These are phyloP conservation scores for Lablab purpureus DNA, from an alignment of 306 rosid genomes.

Conservation along the genomic window DNA sequence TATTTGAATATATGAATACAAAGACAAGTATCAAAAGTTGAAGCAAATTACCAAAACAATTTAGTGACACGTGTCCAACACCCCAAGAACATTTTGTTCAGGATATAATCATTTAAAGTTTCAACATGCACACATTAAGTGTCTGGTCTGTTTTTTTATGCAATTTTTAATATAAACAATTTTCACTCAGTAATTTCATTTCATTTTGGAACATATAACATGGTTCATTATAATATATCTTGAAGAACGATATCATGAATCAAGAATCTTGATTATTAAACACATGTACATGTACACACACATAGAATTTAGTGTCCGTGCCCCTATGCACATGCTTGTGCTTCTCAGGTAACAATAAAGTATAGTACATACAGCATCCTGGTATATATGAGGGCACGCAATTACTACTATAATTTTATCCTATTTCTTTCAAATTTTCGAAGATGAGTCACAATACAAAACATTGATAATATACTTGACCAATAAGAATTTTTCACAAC, in stretches of 20 bases:
- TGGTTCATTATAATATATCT: neutral
- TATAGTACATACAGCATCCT: neutral
- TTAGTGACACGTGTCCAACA: no score
- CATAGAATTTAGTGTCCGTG: conserved; percentile 7
- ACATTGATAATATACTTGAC: neutral
- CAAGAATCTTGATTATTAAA: neutral
- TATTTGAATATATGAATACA: no score
- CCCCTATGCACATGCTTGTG: neutral
- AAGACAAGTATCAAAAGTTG: no score
- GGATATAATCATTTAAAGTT: no score
- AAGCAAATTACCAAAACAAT: no score
- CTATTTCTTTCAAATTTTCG: neutral
- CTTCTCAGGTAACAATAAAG: neutral
- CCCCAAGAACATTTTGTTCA: no score
- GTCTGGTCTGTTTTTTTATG: no score
- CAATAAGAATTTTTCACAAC: neutral
- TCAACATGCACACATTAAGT: no score
- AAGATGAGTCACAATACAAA: neutral
- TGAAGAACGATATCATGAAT: conserved; percentile 18
- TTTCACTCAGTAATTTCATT: no score
- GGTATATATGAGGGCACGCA: no score
- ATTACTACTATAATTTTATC: neutral
- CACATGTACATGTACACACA: neutral
- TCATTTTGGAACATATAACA: no score
- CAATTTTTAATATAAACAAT: no score